phyloP scores from a whole-genome alignment of 1,284 basidiomycete species.

The Cryptococcus neoformans region DNA sequence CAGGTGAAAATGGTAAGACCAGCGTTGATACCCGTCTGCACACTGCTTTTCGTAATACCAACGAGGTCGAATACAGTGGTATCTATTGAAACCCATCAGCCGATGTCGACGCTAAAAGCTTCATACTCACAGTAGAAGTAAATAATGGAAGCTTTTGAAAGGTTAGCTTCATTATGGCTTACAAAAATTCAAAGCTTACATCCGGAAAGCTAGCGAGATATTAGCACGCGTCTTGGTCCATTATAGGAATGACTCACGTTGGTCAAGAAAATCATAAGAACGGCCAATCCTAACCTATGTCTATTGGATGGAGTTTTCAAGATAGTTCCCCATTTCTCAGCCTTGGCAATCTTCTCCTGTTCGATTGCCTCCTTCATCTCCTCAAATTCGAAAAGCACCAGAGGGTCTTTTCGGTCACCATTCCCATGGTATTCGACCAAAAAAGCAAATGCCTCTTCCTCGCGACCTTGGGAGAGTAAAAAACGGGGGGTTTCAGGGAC shows the following conservation, averaged over 20 bases:
- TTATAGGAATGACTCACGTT: constrained; percentile 9
- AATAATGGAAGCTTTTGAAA: constrained; percentile 36
- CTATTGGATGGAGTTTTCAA: constrained; percentile 34
- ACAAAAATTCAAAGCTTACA: background rate
- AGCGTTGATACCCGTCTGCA: constrained; percentile 49
- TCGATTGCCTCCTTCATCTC: constrained; percentile 74
- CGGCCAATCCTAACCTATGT: constrained; percentile 43
- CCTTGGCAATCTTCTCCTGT: constrained; percentile 57
- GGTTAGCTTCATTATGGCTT: background rate
- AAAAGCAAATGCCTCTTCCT: constrained; percentile 69
- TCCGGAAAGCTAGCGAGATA: background rate
- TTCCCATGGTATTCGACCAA: constrained; percentile 74
- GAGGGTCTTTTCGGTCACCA: constrained; percentile 61
- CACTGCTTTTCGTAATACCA: constrained; percentile 46
- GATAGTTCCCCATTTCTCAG: constrained; percentile 44
- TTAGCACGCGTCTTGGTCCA: background rate
- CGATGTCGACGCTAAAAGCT: background rate
- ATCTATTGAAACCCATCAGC: constrained; percentile 17
- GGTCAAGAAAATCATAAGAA: constrained; percentile 45
- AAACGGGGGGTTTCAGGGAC: constrained; percentile 50
- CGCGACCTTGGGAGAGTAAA: constrained; percentile 44
- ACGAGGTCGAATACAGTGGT: constrained; percentile 43
- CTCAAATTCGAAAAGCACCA: constrained; percentile 72
- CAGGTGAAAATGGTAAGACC: constrained; percentile 48
- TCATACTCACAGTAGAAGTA: constrained; percentile 45